Conservation (phyloP, 768 basidiomycete genomes). For the Xanthoconium purpureum region DNA sequence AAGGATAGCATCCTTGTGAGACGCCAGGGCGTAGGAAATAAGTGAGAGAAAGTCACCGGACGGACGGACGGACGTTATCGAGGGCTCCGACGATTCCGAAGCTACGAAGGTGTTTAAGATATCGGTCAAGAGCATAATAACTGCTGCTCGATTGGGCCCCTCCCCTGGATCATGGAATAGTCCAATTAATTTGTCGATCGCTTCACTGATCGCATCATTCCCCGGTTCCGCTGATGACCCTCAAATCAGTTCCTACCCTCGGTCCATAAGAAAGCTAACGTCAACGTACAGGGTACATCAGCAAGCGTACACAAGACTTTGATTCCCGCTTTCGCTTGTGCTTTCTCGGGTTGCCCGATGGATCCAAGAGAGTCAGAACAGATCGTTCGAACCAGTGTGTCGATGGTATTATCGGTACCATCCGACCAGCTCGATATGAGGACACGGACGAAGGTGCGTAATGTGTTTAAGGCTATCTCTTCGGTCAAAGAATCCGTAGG, state of each 20-base stretch:
- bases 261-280: background rate
- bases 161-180: conserved; percentile 75
- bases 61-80: background rate
- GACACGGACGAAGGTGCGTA: conserved; percentile 69
- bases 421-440: conserved; percentile 53
- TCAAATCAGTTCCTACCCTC: conserved; percentile 2
- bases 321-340: conserved; percentile 82
- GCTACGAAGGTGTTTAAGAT: conserved; percentile 47
- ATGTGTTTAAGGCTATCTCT: conserved; percentile 64
- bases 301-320: conserved; percentile 79
- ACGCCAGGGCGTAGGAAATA: conserved; percentile 41
- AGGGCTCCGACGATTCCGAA: background rate
- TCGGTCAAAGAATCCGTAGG: conserved; percentile 79
- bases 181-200: conserved; percentile 70
- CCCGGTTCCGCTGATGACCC: conserved; percentile 58
- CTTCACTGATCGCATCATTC: conserved; percentile 62
- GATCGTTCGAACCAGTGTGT: conserved; percentile 67
- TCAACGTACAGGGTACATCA: conserved; percentile 68
- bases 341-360: conserved; percentile 89
- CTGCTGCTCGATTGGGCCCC: conserved; percentile 58
- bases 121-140: conserved; percentile 65
- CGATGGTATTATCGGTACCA: conserved; percentile 35
- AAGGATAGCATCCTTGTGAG: conserved; percentile 76
- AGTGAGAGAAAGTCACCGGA: conserved; percentile 29
- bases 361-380: conserved; percentile 79